These are phyloP conservation scores for Fusarium longipes DNA, from an alignment of 2,329 filamentous ascomycete species.

Conservation along the genomic window DNA sequence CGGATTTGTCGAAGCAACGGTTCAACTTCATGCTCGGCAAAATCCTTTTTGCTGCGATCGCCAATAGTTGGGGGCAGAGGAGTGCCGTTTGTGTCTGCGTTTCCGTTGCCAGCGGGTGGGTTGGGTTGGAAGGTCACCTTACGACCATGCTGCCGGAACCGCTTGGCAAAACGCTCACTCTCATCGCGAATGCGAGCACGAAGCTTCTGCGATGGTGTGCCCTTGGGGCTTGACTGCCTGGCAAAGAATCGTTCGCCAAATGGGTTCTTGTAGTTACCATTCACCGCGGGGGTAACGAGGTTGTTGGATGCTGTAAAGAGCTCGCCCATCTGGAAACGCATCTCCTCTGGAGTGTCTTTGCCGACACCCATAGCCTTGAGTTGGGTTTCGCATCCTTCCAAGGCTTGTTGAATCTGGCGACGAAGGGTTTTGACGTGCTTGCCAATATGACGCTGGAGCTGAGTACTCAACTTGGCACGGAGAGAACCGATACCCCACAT, in stretches of 20 bases:
- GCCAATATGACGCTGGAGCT: constrained; percentile 64
- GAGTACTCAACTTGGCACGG: constrained; percentile 61
- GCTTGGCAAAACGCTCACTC: constrained; percentile 61
- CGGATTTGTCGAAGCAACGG: constrained; percentile 62
- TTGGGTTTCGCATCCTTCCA: constrained; percentile 61
- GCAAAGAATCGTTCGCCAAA: constrained; percentile 64
- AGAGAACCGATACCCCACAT: constrained; percentile 61
- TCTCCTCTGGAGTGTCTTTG: constrained; percentile 64
- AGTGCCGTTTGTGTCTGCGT: constrained; percentile 24
- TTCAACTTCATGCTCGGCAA: constrained; percentile 61
- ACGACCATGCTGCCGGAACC: constrained; percentile 62
- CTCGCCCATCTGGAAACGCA: constrained; percentile 65
- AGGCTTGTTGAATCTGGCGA: constrained; percentile 62
- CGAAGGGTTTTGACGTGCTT: constrained; percentile 63
- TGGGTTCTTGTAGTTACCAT: constrained; percentile 67
- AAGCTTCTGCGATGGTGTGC: constrained; percentile 63
- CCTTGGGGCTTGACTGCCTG: constrained; percentile 60
- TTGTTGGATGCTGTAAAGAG: constrained; percentile 64
- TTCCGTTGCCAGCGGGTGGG: constrained; percentile 32
- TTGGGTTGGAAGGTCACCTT: constrained; percentile 57
- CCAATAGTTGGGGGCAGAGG: constrained; percentile 48
- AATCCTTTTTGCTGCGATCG: constrained; percentile 59
- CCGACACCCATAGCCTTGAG: constrained; percentile 62
- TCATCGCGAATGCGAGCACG: constrained; percentile 63
- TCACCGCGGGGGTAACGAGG: constrained; percentile 64